Conservation (phyloP, 2,329 filamentous ascomycete species). For the Botrytis deweyae region DNA sequence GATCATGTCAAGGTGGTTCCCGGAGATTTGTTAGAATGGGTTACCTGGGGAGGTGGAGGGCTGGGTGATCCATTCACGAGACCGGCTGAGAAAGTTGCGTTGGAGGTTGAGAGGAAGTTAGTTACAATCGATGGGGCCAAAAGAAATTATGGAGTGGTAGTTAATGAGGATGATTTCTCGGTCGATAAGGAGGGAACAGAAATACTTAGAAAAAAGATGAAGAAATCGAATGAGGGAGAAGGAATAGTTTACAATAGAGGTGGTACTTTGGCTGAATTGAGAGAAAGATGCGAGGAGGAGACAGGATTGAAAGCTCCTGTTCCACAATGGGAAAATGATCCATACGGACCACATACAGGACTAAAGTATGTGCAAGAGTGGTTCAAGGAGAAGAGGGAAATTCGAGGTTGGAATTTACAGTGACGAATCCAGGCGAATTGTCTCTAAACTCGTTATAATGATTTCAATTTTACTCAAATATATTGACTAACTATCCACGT, state of each 20-base stretch:
- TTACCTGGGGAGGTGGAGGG: conserved; percentile 14
- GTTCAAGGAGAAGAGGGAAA: conserved; percentile 16
- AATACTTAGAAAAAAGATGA: conserved; percentile 2
- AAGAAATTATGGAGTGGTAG: conserved; percentile 9
- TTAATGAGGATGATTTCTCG: conserved; percentile 3
- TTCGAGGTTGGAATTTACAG: background rate
- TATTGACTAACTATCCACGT: background rate
- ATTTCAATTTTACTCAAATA: background rate
- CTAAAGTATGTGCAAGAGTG: conserved; percentile 13
- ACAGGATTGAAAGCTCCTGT: conserved; percentile 10
- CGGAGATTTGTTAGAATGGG: conserved; percentile 18
- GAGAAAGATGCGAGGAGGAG: conserved; percentile 8
- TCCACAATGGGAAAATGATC: conserved; percentile 17
- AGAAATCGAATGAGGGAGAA: background rate
- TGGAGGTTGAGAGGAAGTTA: conserved; percentile 15
- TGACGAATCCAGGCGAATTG: background rate
- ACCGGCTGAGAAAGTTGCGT: conserved; percentile 13
- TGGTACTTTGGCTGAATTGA: conserved; percentile 3
- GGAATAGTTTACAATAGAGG: conserved; percentile 8
- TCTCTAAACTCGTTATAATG: background rate
- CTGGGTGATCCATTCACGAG: conserved; percentile 8
- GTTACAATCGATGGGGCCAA: background rate
- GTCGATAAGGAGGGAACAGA: background rate
- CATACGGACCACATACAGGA: conserved; percentile 8
- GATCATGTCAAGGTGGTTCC: conserved; percentile 11